These are phyloP conservation scores for Malus hybrid DNA, from an alignment of 331 rosid species.

Conservation along the genomic window DNA sequence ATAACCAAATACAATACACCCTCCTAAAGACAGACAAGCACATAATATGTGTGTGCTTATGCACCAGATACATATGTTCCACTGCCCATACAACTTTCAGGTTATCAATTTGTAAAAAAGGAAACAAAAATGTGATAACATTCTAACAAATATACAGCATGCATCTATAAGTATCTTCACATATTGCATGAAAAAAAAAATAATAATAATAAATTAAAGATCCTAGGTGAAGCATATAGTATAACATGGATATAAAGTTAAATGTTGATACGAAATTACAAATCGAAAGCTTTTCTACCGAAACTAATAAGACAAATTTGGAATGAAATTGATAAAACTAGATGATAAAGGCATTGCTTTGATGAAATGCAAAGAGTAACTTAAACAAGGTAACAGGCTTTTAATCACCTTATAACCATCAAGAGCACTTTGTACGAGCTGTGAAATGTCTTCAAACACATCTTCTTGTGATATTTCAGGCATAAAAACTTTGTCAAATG, in stretches of 20 bases:
- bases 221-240: neutral
- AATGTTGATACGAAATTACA: neutral
- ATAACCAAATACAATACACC: neutral
- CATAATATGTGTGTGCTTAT: neutral
- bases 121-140: neutral
- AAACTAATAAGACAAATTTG: neutral
- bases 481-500: constrained; percentile 83
- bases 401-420: constrained; percentile 92
- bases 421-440: constrained; percentile 98
- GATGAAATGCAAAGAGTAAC: neutral
- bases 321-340: neutral
- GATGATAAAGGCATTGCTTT: neutral
- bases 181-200: neutral
- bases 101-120: neutral
- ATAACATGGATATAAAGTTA: neutral
- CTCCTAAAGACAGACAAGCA: neutral
- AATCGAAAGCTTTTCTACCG: neutral
- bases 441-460: constrained; percentile 85
- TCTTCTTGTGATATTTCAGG: constrained; percentile 80
- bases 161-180: neutral
- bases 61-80: neutral
- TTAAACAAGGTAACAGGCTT: neutral
- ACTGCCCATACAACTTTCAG: neutral
- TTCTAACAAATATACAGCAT: neutral
- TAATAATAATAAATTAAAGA: too few relatives aligned